Evolutionary conservation across 1,139 yeast species (phyloP).

Genomic region (Diutina pseudorugosa): DNA sequence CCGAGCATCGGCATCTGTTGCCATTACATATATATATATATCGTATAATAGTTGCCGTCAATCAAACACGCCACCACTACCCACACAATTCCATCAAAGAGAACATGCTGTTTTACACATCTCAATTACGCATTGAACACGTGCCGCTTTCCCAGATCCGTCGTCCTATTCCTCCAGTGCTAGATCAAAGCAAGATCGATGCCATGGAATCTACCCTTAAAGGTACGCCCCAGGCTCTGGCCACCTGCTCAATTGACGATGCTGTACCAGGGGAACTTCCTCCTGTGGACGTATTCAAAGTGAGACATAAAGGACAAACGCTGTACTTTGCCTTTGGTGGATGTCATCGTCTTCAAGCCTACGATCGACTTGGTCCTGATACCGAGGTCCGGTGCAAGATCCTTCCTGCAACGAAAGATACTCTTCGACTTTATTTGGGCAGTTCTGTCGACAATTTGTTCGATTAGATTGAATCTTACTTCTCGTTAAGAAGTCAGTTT

Average conservation of each 20-base stretch:
- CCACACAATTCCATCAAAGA: no score
- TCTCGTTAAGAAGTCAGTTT: no score
- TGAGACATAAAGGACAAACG: slow-evolving; percentile 46
- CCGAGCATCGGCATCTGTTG: no score
- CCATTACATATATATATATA: neutral
- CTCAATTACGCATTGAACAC: slow-evolving; percentile 17
- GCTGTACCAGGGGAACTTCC: slow-evolving; percentile 57
- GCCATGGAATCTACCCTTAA: slow-evolving; percentile 67
- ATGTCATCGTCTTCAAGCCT: slow-evolving; percentile 74
- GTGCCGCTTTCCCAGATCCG: slow-evolving; percentile 55
- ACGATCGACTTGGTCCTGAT: slow-evolving; percentile 29
- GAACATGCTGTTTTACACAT: neutral
- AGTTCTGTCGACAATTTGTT: slow-evolving; percentile 50
- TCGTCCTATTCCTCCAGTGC: slow-evolving; percentile 76
- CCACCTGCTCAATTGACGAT: slow-evolving; percentile 46
- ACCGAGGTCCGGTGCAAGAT: slow-evolving; percentile 49
- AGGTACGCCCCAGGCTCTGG: slow-evolving; percentile 52
- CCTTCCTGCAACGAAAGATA: slow-evolving; percentile 55
- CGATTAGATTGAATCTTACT: slow-evolving; percentile 7
- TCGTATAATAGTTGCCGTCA: no score
- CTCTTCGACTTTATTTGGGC: slow-evolving; percentile 51
- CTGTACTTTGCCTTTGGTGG: slow-evolving; percentile 79
- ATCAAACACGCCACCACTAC: no score
- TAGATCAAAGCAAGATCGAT: slow-evolving; percentile 59
- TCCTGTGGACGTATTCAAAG: slow-evolving; percentile 62